These are phyloP conservation scores for Fraxinus floribunda DNA, from an alignment of 305 asterid species.

Conservation along the genomic window DNA sequence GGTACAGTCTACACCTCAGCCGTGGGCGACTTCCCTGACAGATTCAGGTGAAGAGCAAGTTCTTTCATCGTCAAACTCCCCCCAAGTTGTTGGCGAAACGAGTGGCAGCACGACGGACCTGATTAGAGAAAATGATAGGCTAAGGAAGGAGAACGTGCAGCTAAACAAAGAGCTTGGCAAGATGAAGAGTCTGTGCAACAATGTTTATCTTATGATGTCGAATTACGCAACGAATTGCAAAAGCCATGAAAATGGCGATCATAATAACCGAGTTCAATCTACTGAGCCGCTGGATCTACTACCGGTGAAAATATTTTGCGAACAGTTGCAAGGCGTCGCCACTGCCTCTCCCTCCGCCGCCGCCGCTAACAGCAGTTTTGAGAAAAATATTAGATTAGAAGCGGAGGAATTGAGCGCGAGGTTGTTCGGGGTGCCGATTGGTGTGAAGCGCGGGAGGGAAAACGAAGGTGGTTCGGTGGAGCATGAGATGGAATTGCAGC, in stretches of 20 bases:
- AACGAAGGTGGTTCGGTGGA: slow-evolving; percentile 30
- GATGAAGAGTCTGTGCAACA: slow-evolving; percentile 69
- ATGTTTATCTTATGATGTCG: slow-evolving; percentile 61
- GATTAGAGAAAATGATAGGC: slow-evolving; percentile 72
- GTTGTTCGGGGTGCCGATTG: slow-evolving; percentile 63
- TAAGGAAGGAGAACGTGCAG: slow-evolving; percentile 66
- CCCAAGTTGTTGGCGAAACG: slow-evolving; percentile 28
- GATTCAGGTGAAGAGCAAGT: slow-evolving; percentile 83
- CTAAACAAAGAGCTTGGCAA: slow-evolving; percentile 68
- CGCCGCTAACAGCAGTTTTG: slow-evolving; percentile 27
- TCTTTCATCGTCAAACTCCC: slow-evolving; percentile 66
- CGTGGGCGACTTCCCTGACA: slow-evolving; percentile 42
- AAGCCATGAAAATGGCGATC: slow-evolving; percentile 13
- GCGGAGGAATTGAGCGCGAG: slow-evolving; percentile 53
- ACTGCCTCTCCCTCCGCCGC: slow-evolving; percentile 20
- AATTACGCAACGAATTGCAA: slow-evolving; percentile 27
- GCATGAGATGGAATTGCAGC: slow-evolving; percentile 47
- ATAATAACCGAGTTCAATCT: slow-evolving; percentile 9
- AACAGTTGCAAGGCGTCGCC: slow-evolving; percentile 28
- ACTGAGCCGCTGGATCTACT: slow-evolving; percentile 41
- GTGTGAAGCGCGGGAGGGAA: slow-evolving; percentile 60
- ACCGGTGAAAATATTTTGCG: slow-evolving; percentile 35
- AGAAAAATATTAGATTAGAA: slow-evolving; percentile 31
- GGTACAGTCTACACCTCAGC: slow-evolving; percentile 5
- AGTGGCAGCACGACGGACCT: slow-evolving; percentile 54